These are phyloP conservation scores for Lactarius trivialis DNA, from an alignment of 768 basidiomycete species.

Conservation along the genomic window DNA sequence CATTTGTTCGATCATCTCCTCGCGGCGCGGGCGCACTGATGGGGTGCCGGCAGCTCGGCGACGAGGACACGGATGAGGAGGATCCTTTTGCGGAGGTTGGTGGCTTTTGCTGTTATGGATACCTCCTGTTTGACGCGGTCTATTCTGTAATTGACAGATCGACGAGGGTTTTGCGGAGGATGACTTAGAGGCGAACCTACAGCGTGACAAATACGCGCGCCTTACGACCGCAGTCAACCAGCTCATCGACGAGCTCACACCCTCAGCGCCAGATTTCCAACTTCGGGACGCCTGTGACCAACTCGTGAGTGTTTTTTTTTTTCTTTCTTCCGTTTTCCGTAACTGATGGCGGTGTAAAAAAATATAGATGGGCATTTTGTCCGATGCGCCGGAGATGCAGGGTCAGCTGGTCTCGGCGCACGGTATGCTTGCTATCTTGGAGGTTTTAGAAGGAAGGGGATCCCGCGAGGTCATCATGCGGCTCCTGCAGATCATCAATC, in stretches of 20 bases:
- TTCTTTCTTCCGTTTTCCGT: too few species aligned
- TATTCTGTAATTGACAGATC: slow-evolving; percentile 63
- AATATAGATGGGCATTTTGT: slow-evolving; percentile 64
- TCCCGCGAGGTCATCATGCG: slow-evolving; percentile 82
- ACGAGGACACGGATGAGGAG: slow-evolving; percentile 82
- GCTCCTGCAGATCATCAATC: slow-evolving; percentile 81
- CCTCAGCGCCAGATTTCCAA: slow-evolving; percentile 74
- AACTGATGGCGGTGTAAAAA: too few species aligned
- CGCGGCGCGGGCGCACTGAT: slow-evolving; percentile 6
- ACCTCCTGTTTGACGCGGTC: slow-evolving; percentile 8
- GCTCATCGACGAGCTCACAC: slow-evolving; percentile 80
- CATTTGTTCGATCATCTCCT: neutral
- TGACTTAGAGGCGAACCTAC: slow-evolving; percentile 85
- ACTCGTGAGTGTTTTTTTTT: slow-evolving; percentile 46
- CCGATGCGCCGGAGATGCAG: slow-evolving; percentile 80
- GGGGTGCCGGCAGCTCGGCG: slow-evolving; percentile 52
- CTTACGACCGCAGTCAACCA: slow-evolving; percentile 75
- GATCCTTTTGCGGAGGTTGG: slow-evolving; percentile 92
- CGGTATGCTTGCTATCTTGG: slow-evolving; percentile 91
- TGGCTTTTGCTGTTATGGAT: neutral
- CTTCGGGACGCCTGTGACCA: slow-evolving; percentile 83
- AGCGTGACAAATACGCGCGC: slow-evolving; percentile 89
- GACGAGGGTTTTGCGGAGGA: slow-evolving; percentile 91
- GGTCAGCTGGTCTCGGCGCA: slow-evolving; percentile 85
- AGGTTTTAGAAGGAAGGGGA: slow-evolving; percentile 83